Conservation (phyloP, 768 basidiomycete genomes). For the Flagelloscypha sp. region DNA sequence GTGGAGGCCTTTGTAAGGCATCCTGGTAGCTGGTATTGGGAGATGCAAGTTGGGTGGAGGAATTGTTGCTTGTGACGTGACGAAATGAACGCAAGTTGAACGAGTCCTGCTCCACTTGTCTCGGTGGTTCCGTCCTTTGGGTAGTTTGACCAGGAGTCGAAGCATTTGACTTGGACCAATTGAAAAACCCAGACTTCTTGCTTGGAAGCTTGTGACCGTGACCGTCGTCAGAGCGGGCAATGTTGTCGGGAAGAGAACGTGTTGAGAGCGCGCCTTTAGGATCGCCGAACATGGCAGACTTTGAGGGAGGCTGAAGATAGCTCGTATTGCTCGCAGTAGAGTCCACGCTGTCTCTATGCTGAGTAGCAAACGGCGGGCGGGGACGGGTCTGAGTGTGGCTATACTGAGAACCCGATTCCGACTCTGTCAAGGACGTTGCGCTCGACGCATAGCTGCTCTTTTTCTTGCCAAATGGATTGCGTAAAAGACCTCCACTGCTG, state of each 20-base stretch:
- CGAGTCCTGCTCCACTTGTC: too few species aligned
- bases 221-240: conserved; percentile 11
- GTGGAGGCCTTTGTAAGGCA: conserved; percentile 15
- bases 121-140: conserved; percentile 17
- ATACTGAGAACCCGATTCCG: too few species aligned
- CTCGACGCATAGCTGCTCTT: too few species aligned
- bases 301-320: conserved; percentile 61
- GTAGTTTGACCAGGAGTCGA: conserved; percentile 38
- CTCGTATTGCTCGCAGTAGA: too few species aligned
- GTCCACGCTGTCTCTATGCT: too few species aligned
- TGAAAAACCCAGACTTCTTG: conserved; percentile 27
- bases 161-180: conserved; percentile 26
- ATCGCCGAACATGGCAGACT: conserved; percentile 56
- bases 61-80: conserved; percentile 49
- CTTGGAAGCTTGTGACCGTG: conserved; percentile 15
- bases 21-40: conserved; percentile 11
- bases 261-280: conserved; percentile 47
- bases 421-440: too few species aligned
- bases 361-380: too few species aligned
- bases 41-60: conserved; percentile 22
- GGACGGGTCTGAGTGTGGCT: too few species aligned
- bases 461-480: too few species aligned
- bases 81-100: conserved; percentile 74
- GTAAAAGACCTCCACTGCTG: too few species aligned
- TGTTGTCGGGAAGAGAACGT: conserved; percentile 48